A percentile compares a stretch with the other conserved stretches of the same genome.
Conservation (phyloP, 2,329 filamentous ascomycete genomes). For the Elsinoe necatrix region DNA sequence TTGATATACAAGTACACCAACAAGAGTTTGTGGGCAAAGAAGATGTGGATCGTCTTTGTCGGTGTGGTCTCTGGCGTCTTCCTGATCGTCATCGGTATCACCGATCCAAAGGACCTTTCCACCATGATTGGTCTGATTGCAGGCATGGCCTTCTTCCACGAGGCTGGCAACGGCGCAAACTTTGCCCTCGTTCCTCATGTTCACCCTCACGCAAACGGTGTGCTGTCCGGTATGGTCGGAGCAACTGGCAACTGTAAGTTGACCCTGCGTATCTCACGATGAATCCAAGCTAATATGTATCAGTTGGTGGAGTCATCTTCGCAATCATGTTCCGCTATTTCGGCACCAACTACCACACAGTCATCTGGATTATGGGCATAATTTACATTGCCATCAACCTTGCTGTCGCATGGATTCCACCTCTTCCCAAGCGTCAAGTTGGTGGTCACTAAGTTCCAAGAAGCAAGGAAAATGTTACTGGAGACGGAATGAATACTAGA, state of each 20-base stretch:
- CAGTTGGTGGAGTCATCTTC: slow-evolving; percentile 67
- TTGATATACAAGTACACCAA: slow-evolving; percentile 43
- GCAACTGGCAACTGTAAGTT: slow-evolving; percentile 55
- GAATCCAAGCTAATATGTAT: slow-evolving; percentile 39
- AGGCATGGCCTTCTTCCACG: slow-evolving; percentile 66
- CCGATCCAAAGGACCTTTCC: slow-evolving; percentile 50
- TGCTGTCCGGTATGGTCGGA: slow-evolving; percentile 66
- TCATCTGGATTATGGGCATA: slow-evolving; percentile 70
- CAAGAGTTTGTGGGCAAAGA: slow-evolving; percentile 51
- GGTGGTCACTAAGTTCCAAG: slow-evolving; percentile 27
- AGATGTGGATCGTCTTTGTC: slow-evolving; percentile 48
- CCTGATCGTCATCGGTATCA: slow-evolving; percentile 49
- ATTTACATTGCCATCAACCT: slow-evolving; percentile 62
- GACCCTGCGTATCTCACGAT: background rate
- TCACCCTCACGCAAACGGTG: slow-evolving; percentile 68
- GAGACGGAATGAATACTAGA: background rate
- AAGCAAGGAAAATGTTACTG: background rate
- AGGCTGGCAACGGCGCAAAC: slow-evolving; percentile 74
- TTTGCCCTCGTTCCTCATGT: slow-evolving; percentile 80
- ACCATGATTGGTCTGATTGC: slow-evolving; percentile 69
- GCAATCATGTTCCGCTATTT: slow-evolving; percentile 70
- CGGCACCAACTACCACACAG: slow-evolving; percentile 56
- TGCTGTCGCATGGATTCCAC: slow-evolving; percentile 51
- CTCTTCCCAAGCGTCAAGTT: slow-evolving; percentile 44
- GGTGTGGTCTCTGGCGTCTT: slow-evolving; percentile 48